Evolutionary conservation across 2,329 filamentous ascomycete genomes (phyloP).

Genomic region (Aspergillus brasiliensis): DNA sequence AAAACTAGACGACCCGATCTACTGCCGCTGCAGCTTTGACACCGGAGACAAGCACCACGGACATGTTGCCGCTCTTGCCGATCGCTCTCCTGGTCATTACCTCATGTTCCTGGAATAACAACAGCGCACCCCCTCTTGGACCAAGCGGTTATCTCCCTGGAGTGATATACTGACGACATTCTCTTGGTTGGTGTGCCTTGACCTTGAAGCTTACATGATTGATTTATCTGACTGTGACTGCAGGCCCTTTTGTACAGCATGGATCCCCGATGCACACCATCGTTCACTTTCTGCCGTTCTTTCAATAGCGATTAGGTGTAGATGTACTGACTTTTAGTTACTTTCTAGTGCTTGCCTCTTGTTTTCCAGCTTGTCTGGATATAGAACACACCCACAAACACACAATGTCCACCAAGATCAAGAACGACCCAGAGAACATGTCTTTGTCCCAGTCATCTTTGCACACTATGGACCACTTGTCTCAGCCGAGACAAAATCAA

Average conservation of each 20-base stretch:
- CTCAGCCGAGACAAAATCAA: conserved; percentile 39
- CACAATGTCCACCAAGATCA: conserved; percentile 43
- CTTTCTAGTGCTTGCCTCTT: conserved; percentile 32
- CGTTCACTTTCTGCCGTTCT: conserved; percentile 18
- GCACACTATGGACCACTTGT: conserved; percentile 36
- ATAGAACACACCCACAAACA: conserved; percentile 16
- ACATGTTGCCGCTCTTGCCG: background rate
- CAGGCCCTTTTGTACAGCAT: background rate
- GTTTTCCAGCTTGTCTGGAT: conserved; percentile 22
- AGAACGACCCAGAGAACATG: conserved; percentile 40
- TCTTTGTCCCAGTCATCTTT: conserved; percentile 36
- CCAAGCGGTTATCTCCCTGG: background rate
- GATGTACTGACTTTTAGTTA: conserved; percentile 36
- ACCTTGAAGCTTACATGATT: background rate
- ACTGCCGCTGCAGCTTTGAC: background rate
- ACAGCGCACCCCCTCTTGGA: conserved; percentile 9
- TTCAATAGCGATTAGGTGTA: conserved; percentile 20
- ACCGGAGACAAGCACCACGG: background rate
- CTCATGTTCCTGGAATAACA: conserved; percentile 8
- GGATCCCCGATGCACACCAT: conserved; percentile 25
- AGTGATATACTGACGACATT: background rate
- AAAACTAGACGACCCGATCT: background rate
- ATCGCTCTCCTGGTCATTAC: conserved; percentile 6
- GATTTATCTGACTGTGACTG: background rate
- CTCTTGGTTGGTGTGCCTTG: conserved; percentile 11